A percentile compares a stretch with the other conserved stretches of the same genome.
Conservation (phyloP, 495 filamentous ascomycete species). For the Aspergillus sparsus region DNA sequence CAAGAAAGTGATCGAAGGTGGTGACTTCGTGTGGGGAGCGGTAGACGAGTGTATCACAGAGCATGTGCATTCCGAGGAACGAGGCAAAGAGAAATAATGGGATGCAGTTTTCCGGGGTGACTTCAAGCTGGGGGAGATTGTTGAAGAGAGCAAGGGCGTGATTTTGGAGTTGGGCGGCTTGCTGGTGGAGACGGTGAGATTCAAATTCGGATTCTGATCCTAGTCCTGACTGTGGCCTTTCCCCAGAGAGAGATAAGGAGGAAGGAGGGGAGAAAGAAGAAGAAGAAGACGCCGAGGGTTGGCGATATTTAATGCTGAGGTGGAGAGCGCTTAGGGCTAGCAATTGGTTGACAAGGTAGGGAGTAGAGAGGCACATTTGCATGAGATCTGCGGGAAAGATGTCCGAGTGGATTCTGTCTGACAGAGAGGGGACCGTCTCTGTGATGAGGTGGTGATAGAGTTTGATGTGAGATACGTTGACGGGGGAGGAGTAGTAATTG, state of each 20-base stretch:
- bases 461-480: constrained; percentile 39
- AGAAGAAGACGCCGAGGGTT: constrained; percentile 34
- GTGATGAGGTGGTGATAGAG: constrained; percentile 33
- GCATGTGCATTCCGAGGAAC: constrained; percentile 45
- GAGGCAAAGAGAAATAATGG: constrained; percentile 52
- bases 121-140: constrained; percentile 15
- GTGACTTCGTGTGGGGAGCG: constrained; percentile 20
- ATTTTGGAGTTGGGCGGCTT: constrained; percentile 51
- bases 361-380: constrained; percentile 24
- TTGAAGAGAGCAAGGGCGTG: constrained; percentile 50
- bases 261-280: too few relatives aligned
- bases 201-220: not conserved
- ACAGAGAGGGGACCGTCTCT: constrained; percentile 13
- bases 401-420: not conserved
- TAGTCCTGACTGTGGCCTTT: not conserved
- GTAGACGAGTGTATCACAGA: constrained; percentile 43
- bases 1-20: constrained; percentile 41
- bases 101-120: constrained; percentile 40
- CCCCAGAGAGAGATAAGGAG: not conserved
- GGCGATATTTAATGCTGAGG: constrained; percentile 36
- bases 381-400: constrained; percentile 18
- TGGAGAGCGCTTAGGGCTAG: constrained; percentile 49
- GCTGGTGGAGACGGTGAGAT: constrained; percentile 24
- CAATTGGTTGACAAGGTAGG: constrained; percentile 47
- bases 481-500: constrained; percentile 8